Evolutionary conservation across 495 filamentous ascomycete genomes (phyloP), one percentile per base, ranked within the genome.

Genomic region (Neurospora sp.): DNA sequence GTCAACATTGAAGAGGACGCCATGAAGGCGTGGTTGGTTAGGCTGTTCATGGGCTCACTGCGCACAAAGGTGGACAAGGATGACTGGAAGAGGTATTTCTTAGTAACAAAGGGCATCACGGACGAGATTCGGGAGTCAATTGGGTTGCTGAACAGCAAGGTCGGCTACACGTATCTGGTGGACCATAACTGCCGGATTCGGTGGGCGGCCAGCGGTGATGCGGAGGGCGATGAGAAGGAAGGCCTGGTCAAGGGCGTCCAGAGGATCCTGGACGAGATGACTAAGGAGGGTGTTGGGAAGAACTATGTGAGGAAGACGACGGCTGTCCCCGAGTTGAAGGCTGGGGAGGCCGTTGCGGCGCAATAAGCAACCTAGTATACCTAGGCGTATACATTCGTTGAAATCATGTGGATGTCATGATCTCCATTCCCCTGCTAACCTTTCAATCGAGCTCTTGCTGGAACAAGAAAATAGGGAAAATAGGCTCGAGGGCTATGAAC

Each of bases 141-240:
- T 74, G 94, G 93, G 3, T 82, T 96, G 78, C 79, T 93, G 80
- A 99, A 98, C 81, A 87, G 86, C 47, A 94, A 92, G 82, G 94
- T 97, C 12, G 96, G 96, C 14, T 98, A 98, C 84, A 92, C 94
- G 37, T 99, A 97, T 83, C 85, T 99, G 71, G 81, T 99, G 72
- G 96, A 99, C 83, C 84, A 88, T 75, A 83, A 93, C 68, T 96
- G 93, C 82, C 90, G 87, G 82, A 98, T 99, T 73, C 87, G 96
- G 41, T 99, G 96, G 96, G 96, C 95, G 0, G 96, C 92, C 4
- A 94, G 93, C 80, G 96, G 93, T n/a, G 80, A 84, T 45, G 91
- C 92, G 16, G 86, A 90, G 65, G 84, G 81, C 5, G 86, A 84
- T 22, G 96, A 98, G 85, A 86, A 86, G 79, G 88, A 91, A 71